Conservation (phyloP, 495 filamentous ascomycete species). For the Chaetomium cochliodes region DNA sequence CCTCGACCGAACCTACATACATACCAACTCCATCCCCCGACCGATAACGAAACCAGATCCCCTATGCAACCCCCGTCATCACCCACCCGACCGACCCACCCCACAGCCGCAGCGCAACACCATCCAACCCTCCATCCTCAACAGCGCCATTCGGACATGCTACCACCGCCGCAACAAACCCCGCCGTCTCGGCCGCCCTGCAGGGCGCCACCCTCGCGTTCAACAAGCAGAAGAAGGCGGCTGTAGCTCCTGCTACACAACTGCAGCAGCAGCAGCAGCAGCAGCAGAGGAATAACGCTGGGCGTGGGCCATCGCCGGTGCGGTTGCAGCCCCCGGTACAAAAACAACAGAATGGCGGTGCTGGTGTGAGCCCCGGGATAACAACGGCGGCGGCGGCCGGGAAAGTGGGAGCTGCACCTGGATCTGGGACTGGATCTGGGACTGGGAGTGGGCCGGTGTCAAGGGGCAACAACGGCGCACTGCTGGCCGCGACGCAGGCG, state of each 20-base stretch:
- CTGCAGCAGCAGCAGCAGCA: neutral
- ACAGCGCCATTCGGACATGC: neutral
- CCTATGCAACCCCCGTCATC: slow-evolving; percentile 16
- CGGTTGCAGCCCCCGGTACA: too few relatives aligned
- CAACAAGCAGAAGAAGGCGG: slow-evolving; percentile 29
- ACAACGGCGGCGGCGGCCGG: neutral
- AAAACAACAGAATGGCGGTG: neutral
- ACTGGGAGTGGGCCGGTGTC: neutral
- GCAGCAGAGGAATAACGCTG: neutral
- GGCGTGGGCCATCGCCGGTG: neutral
- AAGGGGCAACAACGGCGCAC: slow-evolving; percentile 40
- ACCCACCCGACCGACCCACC: slow-evolving; percentile 7
- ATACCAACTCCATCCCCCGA: neutral
- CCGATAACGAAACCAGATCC: neutral
- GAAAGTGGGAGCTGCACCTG: too few relatives aligned
- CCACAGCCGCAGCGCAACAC: slow-evolving; percentile 5
- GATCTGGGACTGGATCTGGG: too few relatives aligned
- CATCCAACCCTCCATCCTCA: neutral
- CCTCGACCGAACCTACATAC: neutral
- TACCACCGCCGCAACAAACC: slow-evolving; percentile 12
- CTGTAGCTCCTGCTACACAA: neutral
- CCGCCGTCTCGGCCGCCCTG: slow-evolving; percentile 39
- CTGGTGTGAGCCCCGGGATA: neutral
- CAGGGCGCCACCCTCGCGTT: slow-evolving; percentile 51
- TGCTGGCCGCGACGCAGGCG: slow-evolving; percentile 49